Evolutionary conservation across 148 eudicot species (phyloP).

Genomic region (Persicaria tinctoria): DNA sequence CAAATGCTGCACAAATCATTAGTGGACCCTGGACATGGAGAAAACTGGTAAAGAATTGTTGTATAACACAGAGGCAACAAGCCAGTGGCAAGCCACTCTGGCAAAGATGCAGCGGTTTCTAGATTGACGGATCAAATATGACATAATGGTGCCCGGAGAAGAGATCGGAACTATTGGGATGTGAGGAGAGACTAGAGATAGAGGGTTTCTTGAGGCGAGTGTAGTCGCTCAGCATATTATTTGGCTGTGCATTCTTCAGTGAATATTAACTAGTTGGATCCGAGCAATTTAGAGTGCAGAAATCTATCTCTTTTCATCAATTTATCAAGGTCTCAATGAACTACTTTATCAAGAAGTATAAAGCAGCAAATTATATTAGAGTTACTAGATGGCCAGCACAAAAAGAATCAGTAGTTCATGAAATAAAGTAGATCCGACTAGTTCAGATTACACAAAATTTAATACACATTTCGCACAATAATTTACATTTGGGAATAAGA

Average conservation of each 20-base stretch:
- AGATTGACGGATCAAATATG: not conserved
- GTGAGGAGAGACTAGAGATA: not conserved
- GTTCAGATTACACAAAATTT: not conserved
- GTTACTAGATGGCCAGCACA: not conserved
- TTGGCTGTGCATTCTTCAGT: not conserved
- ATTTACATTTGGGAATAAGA: not conserved
- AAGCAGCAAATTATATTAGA: not conserved
- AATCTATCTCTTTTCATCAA: not conserved
- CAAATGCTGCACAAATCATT: not conserved
- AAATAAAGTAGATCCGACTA: not conserved
- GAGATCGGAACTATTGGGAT: not conserved
- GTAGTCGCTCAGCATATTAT: not conserved
- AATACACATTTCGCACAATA: not conserved
- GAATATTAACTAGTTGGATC: not conserved
- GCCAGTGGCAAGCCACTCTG: not conserved
- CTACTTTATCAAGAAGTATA: not conserved
- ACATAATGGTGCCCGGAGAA: not conserved
- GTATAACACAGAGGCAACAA: not conserved
- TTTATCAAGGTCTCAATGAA: not conserved
- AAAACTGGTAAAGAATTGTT: not conserved
- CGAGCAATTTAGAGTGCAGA: not conserved
- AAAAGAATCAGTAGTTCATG: not conserved
- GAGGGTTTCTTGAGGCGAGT: not conserved
- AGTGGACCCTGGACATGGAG: not conserved
- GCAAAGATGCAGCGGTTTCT: not conserved